Conservation (phyloP, 2,329 filamentous ascomycete species). For the Aspergillus sergii region DNA sequence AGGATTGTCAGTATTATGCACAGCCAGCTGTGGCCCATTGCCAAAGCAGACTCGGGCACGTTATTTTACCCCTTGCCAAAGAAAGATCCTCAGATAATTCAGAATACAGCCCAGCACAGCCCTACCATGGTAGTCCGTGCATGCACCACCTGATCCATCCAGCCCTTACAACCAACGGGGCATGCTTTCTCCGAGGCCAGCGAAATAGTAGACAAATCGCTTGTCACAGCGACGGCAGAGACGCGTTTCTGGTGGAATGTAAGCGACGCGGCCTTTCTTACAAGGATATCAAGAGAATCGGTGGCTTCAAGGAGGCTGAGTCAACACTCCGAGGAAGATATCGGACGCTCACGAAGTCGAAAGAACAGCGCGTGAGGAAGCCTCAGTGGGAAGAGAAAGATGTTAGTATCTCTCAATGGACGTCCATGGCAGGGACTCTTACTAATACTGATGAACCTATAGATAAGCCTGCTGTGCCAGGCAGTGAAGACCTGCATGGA, state of each 20-base stretch:
- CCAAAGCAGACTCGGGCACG: slow-evolving; percentile 1
- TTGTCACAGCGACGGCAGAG: slow-evolving; percentile 30
- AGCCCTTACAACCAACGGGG: background rate
- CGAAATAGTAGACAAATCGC: slow-evolving; percentile 9
- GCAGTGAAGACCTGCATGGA: slow-evolving; percentile 36
- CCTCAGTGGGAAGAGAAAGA: slow-evolving; percentile 48
- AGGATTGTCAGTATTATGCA: background rate
- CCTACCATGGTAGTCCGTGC: background rate
- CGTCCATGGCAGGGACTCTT: background rate
- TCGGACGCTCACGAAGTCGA: slow-evolving; percentile 49
- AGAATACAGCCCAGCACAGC: background rate
- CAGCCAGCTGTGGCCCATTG: slow-evolving; percentile 7
- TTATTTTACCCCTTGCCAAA: background rate
- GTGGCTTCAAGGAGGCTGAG: slow-evolving; percentile 49
- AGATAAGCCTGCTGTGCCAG: slow-evolving; percentile 46
- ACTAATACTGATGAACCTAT: slow-evolving; percentile 5
- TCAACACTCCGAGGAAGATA: slow-evolving; percentile 52
- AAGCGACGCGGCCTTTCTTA: slow-evolving; percentile 49
- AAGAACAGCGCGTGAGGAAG: slow-evolving; percentile 49
- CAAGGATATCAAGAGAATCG: slow-evolving; percentile 49
- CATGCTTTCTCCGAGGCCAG: slow-evolving; percentile 1
- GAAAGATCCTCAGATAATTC: background rate
- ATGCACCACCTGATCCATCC: slow-evolving; percentile 4
- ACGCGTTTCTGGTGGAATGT: slow-evolving; percentile 44
- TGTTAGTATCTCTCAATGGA: slow-evolving; percentile 35